A percentile compares a stretch with the other conserved stretches of the same genome.
Evolutionary conservation across 2,329 filamentous ascomycete genomes (phyloP).

Genomic region (Blastomyces percursus): DNA sequence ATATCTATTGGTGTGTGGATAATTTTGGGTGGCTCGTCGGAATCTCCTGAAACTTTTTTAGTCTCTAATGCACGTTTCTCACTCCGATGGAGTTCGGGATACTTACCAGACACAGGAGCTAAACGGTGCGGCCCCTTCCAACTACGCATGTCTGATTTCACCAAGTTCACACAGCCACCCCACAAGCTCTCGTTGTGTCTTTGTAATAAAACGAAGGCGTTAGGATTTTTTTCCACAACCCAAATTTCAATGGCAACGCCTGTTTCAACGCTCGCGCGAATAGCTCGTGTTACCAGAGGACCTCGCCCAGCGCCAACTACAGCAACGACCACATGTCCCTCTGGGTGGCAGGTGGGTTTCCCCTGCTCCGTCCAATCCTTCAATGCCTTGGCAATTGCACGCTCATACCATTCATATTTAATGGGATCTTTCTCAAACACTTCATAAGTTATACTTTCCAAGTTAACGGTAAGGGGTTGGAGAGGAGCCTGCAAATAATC

Average conservation of each 20-base stretch:
- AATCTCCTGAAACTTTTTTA: slow-evolving; percentile 28
- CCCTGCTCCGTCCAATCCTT: slow-evolving; percentile 62
- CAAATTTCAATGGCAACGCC: slow-evolving; percentile 74
- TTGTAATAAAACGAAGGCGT: slow-evolving; percentile 86
- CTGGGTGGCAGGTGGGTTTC: slow-evolving; percentile 62
- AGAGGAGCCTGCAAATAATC: slow-evolving; percentile 93
- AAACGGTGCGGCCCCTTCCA: slow-evolving; percentile 65
- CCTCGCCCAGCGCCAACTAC: slow-evolving; percentile 91
- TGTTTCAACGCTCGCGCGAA: slow-evolving; percentile 66
- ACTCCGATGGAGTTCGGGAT: slow-evolving; percentile 8
- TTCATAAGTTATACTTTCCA: slow-evolving; percentile 95
- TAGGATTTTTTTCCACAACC: slow-evolving; percentile 96
- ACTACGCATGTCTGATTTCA: slow-evolving; percentile 94
- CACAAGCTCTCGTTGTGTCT: slow-evolving; percentile 76
- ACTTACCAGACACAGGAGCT: not conserved
- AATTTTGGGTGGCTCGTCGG: slow-evolving; percentile 12
- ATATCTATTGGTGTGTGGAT: slow-evolving; percentile 57
- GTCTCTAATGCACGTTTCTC: slow-evolving; percentile 26
- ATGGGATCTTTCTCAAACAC: slow-evolving; percentile 97
- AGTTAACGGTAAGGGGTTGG: slow-evolving; percentile 88
- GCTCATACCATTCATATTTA: slow-evolving; percentile 94
- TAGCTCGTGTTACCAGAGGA: slow-evolving; percentile 75
- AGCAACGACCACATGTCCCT: slow-evolving; percentile 68
- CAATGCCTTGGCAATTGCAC: slow-evolving; percentile 69
- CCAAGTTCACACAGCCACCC: slow-evolving; percentile 67